Evolutionary conservation across 805 yeast genomes (phyloP), one percentile per base, ranked within the genome.

Genomic region (Candida namnaoensis): DNA sequence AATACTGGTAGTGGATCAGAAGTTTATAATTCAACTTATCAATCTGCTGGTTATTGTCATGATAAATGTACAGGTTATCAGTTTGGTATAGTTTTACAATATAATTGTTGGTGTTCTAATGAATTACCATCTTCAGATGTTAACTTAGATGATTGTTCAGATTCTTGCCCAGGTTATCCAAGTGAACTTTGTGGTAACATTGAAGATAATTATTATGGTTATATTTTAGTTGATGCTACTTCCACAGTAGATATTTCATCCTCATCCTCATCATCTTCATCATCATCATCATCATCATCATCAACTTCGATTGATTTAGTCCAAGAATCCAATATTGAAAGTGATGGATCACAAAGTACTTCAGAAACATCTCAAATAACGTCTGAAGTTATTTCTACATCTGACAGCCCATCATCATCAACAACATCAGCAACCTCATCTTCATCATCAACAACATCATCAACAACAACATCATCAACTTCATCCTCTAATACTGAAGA

Each of bases 71-170:
- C 42, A 1, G 73, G 72, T 7, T 71, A 62, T 46, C 66, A 75
- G 9, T 76, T 68, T 44, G 87, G 78, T 14, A 68, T 80, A 35
- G 58, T 80, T 33, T 77, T 65, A 47, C 67, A 64, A n/a, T 46
- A 60, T 34, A 34, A 61, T 37, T 80, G 88, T 56, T 81, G 82
- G 81, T 80, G 88, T 53, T 68, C 84, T 6, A 68, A 79, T 50
- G 46, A 51, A 8, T 57, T 69, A 19, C 86, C 87, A 0, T 63
- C 52, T 1, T 48, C 54, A 14, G 65, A 78, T 0, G 64, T 62
- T 0, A 46, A 51, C 27, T 34, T 63, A 10, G 37, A 50, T 12
- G 38, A 50, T 8, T 71, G 76, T 46, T 45, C 55, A 32, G 62
- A 53, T 11, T 38, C 45, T 14, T 72, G 77, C 49, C 74, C 76